A percentile compares a stretch with the other conserved stretches of the same genome.
These are phyloP conservation scores for Aurinia saxatilis DNA, from an alignment of 345 rosid species.

Conservation along the genomic window DNA sequence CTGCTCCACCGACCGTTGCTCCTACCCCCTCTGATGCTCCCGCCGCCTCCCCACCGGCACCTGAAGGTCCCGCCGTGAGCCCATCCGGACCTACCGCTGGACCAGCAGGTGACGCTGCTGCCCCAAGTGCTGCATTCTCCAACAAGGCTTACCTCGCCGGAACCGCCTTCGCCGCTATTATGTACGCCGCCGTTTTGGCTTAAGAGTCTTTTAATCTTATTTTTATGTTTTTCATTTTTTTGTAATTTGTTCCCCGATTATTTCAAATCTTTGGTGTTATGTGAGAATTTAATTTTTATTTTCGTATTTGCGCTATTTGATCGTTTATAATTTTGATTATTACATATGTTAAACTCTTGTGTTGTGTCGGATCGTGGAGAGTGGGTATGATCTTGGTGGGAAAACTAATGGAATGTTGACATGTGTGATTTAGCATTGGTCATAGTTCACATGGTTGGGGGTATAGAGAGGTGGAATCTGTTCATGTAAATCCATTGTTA, in stretches of 20 bases:
- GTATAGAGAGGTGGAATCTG: constrained; percentile 3
- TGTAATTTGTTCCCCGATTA: neutral
- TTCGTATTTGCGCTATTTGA: neutral
- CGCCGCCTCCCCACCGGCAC: constrained; percentile 22
- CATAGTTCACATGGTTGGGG: neutral
- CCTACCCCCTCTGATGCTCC: constrained; percentile 29
- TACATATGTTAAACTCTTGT: neutral
- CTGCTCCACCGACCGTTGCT: constrained; percentile 16
- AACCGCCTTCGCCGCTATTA: constrained; percentile 44
- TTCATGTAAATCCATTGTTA: constrained; percentile 16
- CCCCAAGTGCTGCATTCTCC: constrained; percentile 23
- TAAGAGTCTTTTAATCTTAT: constrained; percentile 3
- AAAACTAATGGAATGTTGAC: constrained; percentile 9
- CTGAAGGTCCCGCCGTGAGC: constrained; percentile 16
- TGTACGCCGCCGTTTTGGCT: constrained; percentile 41
- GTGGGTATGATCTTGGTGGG: constrained; percentile 9
- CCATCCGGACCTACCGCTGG: constrained; percentile 19
- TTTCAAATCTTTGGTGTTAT: constrained; percentile 13
- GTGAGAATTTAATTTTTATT: constrained; percentile 25
- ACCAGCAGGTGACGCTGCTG: constrained; percentile 12
- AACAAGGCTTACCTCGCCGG: constrained; percentile 37
- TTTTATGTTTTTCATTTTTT: neutral
- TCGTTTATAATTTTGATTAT: neutral
- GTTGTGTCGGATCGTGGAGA: constrained; percentile 4
- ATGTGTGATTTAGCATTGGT: constrained; percentile 20